Percentiles rank a stretch among this genome's conserved stretches.
These are phyloP conservation scores for Lachnellula hyalina DNA, from an alignment of 2,329 filamentous ascomycete genomes.

Conservation along the genomic window DNA sequence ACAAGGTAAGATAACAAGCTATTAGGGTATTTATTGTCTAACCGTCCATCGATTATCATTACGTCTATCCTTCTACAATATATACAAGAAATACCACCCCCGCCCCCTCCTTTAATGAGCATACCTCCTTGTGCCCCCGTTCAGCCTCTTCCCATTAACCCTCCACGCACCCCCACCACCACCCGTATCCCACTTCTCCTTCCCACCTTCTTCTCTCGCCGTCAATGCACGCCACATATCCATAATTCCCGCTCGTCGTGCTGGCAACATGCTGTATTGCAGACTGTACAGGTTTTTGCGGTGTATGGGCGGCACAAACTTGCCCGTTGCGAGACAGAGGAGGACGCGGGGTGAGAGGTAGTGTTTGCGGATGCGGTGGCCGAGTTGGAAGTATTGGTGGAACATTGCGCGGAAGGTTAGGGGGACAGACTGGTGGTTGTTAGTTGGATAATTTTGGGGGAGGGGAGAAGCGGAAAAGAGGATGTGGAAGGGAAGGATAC, in stretches of 20 bases:
- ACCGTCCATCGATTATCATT: not conserved
- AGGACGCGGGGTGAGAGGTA: constrained; percentile 88
- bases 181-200: constrained; percentile 1
- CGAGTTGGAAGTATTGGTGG: constrained; percentile 94
- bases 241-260: constrained; percentile 68
- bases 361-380: constrained; percentile 85
- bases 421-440: constrained; percentile 68
- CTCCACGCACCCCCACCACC: not conserved
- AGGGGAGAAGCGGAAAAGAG: not conserved
- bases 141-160: constrained; percentile 5
- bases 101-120: not conserved
- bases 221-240: constrained; percentile 67
- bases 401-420: constrained; percentile 92
- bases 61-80: not conserved
- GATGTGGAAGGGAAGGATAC: constrained; percentile 9
- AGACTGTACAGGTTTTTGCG: constrained; percentile 91
- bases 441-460: constrained; percentile 8
- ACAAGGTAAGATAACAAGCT: not conserved
- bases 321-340: constrained; percentile 80
- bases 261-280: constrained; percentile 96
- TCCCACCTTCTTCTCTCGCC: constrained; percentile 3
- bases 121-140: constrained; percentile 1
- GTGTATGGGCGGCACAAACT: constrained; percentile 92
- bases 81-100: not conserved
- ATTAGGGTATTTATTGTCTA: not conserved